Percentiles rank a stretch among this genome's conserved stretches.
Conservation (phyloP, 768 basidiomycete species). For the Myochromella boudieri region DNA sequence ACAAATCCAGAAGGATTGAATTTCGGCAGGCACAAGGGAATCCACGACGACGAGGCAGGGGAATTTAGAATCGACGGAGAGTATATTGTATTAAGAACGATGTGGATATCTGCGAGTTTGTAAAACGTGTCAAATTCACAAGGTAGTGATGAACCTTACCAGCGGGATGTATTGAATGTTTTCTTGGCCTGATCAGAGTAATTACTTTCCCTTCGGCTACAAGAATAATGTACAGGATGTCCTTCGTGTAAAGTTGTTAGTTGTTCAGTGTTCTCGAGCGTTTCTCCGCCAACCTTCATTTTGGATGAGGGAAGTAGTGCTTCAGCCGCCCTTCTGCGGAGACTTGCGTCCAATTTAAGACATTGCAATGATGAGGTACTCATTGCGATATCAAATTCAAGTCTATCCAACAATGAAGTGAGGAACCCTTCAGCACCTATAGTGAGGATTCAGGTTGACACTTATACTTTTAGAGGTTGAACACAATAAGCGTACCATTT, state of each 20-base stretch:
- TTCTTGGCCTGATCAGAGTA: constrained; percentile 85
- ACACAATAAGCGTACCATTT: constrained; percentile 48
- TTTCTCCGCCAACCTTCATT: constrained; percentile 57
- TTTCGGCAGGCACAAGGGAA: constrained; percentile 94
- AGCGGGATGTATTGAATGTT: constrained; percentile 93
- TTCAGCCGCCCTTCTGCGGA: constrained; percentile 79
- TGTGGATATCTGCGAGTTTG: constrained; percentile 70
- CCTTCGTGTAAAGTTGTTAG: constrained; percentile 44
- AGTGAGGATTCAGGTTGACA: neutral
- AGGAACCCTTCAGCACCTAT: constrained; percentile 84
- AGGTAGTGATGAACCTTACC: constrained; percentile 40
- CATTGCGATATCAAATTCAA: constrained; percentile 82
- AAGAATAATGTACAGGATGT: constrained; percentile 90
- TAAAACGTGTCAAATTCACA: no score
- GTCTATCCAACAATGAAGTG: constrained; percentile 62
- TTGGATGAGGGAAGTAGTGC: constrained; percentile 77
- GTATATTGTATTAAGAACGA: constrained; percentile 88
- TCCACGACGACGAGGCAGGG: constrained; percentile 84
- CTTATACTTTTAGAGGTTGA: neutral
- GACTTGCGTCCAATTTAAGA: constrained; percentile 64
- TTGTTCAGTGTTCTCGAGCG: neutral
- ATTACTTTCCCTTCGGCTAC: constrained; percentile 76
- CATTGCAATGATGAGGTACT: constrained; percentile 80
- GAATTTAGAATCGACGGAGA: constrained; percentile 78
- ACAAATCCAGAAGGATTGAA: constrained; percentile 89